Evolutionary conservation across 2,329 filamentous ascomycete species (phyloP), one percentile per base, ranked within the genome.

Genomic region (Macrophomina tecta): DNA sequence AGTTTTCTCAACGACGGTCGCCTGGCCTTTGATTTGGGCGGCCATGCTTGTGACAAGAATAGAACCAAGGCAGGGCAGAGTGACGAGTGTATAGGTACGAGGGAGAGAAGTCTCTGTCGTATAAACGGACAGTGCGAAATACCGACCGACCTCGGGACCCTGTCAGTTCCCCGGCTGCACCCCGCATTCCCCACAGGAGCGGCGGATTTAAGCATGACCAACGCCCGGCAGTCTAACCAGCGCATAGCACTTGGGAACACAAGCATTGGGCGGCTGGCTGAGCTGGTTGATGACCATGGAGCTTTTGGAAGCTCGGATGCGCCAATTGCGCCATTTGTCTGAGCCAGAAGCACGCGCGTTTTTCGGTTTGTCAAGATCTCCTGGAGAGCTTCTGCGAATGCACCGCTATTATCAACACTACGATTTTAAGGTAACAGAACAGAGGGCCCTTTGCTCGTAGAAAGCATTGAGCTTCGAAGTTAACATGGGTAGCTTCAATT

Each of bases 1-100:
- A 3, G 74, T 77, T 52, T 71, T 76, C 28, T 77, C 75, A n/a
- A 76, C 72, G 23, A 75, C 72, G 5, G 74, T 78, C 14, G 73
- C 67, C 76, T 77, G 78, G n/a, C 36, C 34, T 30, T 49, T 46
- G n/a, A 56, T 14, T 30, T 28, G 32, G 2, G 58, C 11, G 46
- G 42, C 45, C 58, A 51, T 38, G 8, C 4, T 48, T 14, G n/a
- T 12, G 9, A 30, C 11, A 4, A 16, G 18, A 7, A 23, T 2
- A 5, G 36, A 11, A 56, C 3, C 28, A 42, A 45, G 53, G 30
- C 34, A 23, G 34, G 14, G 34, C 11, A 55, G 5, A 3, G 9
- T 16, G 16, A 40, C 8, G n/a, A 12, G 34, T 9, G 52, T 55
- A 55, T 34, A 14, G 23, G 56, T 14, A 34, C 14, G 18, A n/a